Evolutionary conservation across 148 eudicot genomes (phyloP).

Genomic region (Rhododendron henanense): DNA sequence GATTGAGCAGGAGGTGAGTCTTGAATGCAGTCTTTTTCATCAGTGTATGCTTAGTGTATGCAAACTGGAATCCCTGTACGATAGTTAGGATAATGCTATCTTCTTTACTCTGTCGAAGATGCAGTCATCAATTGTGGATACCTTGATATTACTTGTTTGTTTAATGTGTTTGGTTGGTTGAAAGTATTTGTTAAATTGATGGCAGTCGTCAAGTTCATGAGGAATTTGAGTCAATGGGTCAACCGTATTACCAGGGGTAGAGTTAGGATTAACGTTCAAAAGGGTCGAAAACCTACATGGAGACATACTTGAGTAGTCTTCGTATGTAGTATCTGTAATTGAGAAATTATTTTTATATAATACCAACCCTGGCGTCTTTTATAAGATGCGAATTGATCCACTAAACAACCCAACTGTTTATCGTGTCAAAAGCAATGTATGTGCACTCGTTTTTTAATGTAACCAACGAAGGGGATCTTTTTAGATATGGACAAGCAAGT

Average conservation of each 20-base stretch:
- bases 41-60: background rate
- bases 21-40: background rate
- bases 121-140: background rate
- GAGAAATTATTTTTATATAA: background rate
- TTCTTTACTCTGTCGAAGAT: background rate
- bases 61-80: background rate
- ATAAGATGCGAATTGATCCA: background rate
- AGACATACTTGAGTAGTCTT: background rate
- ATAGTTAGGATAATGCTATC: background rate
- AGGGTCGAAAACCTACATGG: background rate
- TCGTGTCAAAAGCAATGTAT: background rate
- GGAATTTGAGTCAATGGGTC: background rate
- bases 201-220: background rate
- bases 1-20: slow-evolving; percentile 74
- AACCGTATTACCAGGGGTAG: background rate
- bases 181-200: background rate
- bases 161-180: background rate
- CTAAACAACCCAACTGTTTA: background rate
- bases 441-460: background rate
- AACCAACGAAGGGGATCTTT: background rate
- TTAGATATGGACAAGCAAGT: background rate
- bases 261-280: background rate
- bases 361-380: background rate
- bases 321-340: background rate
- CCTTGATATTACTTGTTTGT: background rate